A percentile compares a stretch with the other conserved stretches of the same genome.
Conservation (phyloP, 768 basidiomycete genomes). For the Kwoniella dendrophila region DNA sequence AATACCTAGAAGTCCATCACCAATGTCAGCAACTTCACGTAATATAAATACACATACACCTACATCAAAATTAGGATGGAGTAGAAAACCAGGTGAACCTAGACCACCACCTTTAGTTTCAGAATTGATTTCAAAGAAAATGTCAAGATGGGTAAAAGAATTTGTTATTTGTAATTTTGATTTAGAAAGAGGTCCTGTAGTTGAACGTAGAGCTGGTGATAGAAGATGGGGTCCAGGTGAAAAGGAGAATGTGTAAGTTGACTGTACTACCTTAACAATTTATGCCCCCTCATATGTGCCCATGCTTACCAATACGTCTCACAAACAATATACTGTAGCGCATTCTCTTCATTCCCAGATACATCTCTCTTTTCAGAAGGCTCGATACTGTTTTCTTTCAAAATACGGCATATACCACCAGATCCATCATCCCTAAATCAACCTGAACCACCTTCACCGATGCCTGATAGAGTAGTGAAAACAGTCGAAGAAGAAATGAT, state of each 20-base stretch:
- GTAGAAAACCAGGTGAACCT: slow-evolving; percentile 43
- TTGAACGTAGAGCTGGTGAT: slow-evolving; percentile 71
- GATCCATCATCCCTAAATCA: slow-evolving; percentile 36
- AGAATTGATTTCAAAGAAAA: slow-evolving; percentile 10
- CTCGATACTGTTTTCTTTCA: slow-evolving; percentile 80
- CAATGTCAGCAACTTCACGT: slow-evolving; percentile 2
- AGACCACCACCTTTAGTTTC: slow-evolving; percentile 44
- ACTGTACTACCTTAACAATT: too few species aligned
- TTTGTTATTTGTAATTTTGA: slow-evolving; percentile 70
- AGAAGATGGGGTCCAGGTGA: slow-evolving; percentile 68
- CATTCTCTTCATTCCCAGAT: slow-evolving; percentile 91
- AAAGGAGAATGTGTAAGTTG: slow-evolving; percentile 76
- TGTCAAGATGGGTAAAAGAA: slow-evolving; percentile 55
- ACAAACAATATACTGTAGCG: slow-evolving; percentile 59
- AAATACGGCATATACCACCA: slow-evolving; percentile 63
- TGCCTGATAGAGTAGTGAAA: slow-evolving; percentile 35
- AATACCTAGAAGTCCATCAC: not conserved
- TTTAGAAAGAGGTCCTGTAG: slow-evolving; percentile 78
- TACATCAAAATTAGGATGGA: slow-evolving; percentile 35
- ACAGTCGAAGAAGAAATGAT: slow-evolving; percentile 30
- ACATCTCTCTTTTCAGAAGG: slow-evolving; percentile 83
- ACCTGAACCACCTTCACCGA: slow-evolving; percentile 50
- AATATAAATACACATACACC: not conserved
- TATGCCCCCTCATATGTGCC: not conserved
- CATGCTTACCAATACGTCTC: too few species aligned